These are phyloP conservation scores for Protomyces pachydermus DNA, from an alignment of 1,139 yeast species.

Conservation along the genomic window DNA sequence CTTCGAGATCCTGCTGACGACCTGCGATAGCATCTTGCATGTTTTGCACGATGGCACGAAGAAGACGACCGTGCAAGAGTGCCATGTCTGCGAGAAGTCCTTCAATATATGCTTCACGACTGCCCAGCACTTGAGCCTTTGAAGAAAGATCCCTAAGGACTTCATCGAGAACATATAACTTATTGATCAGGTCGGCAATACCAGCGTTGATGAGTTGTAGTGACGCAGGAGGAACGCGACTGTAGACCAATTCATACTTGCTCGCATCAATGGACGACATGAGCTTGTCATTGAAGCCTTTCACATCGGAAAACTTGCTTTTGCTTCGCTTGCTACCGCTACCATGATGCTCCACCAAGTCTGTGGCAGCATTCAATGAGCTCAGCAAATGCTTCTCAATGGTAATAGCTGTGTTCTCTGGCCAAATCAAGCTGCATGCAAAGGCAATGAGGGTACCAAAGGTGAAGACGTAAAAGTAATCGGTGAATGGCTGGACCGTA, in stretches of 20 bases:
- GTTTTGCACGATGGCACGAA: neutral
- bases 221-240: neutral
- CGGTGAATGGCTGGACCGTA: neutral
- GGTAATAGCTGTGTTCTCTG: neutral
- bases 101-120: neutral
- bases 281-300: neutral
- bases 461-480: slow-evolving; percentile 14
- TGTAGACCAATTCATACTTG: neutral
- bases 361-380: neutral
- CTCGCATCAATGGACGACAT: neutral
- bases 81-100: neutral
- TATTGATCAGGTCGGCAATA: neutral
- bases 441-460: slow-evolving; percentile 6
- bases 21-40: neutral
- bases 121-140: neutral
- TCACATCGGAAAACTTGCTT: neutral
- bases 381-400: neutral
- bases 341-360: neutral
- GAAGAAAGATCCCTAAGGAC: neutral
- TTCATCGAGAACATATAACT: neutral
- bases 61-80: neutral
- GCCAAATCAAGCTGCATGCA: neutral
- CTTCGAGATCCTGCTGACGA: neutral
- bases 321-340: neutral
- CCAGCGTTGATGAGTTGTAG: neutral